Evolutionary conservation across 352 stramenopile genomes (phyloP).

Genomic region (Phytopythium montanum): DNA sequence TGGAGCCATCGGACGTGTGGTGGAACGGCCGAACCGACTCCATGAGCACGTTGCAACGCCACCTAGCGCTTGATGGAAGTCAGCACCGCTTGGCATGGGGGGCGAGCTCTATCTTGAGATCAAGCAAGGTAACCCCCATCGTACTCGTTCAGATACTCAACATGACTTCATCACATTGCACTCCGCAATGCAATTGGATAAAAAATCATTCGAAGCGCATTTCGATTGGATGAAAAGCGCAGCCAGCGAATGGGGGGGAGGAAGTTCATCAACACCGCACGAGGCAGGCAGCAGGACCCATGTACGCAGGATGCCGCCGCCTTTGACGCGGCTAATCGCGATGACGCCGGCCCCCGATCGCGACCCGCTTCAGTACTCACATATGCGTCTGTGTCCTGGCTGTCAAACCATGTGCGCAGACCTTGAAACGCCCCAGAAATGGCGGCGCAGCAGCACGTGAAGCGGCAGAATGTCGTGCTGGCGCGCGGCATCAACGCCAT

Average conservation of each 20-base stretch:
- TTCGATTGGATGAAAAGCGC: neutral
- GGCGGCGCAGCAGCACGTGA: slow-evolving; percentile 13
- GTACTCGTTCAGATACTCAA: no score
- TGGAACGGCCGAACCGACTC: no score
- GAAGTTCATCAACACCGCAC: neutral
- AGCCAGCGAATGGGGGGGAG: neutral
- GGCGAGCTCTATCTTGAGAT: no score
- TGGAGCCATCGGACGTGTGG: no score
- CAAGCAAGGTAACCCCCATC: no score
- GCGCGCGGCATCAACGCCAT: slow-evolving; percentile 75
- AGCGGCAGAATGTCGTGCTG: slow-evolving; percentile 62
- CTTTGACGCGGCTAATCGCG: neutral
- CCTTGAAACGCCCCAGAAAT: neutral
- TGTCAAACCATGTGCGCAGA: neutral
- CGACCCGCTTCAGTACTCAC: neutral
- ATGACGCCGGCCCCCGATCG: neutral
- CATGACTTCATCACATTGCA: no score
- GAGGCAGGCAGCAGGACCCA: neutral
- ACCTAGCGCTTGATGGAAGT: no score
- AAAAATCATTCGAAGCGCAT: neutral
- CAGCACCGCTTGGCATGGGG: no score
- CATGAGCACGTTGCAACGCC: no score
- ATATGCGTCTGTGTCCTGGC: neutral
- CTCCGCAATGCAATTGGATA: neutral
- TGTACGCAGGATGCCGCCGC: neutral